Evolutionary conservation across 208 protist genomes (phyloP).

Genomic region (Vickermania spadyakhi): DNA sequence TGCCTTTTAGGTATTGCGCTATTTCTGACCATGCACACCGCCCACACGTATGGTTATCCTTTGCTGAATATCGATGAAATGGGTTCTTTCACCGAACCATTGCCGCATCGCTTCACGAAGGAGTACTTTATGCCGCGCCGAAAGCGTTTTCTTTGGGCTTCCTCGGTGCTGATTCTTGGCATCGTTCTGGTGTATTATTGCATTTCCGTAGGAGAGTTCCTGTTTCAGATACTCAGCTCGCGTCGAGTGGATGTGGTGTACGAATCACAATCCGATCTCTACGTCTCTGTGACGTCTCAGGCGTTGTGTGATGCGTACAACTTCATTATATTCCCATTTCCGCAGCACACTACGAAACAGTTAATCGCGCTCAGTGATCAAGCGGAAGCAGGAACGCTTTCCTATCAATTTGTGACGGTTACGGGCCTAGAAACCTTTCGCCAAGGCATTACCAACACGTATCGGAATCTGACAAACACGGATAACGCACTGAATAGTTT

Average conservation of each 20-base stretch:
- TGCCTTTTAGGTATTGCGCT: not conserved
- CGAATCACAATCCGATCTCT: not conserved
- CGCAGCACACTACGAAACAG: not conserved
- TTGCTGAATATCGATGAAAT: not conserved
- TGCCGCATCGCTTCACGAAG: not conserved
- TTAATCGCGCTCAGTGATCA: not conserved
- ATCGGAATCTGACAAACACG: not conserved
- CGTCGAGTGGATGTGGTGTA: not conserved
- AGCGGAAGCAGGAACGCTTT: not conserved
- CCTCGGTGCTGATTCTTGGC: not conserved
- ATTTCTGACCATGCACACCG: not conserved
- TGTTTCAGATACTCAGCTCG: not conserved
- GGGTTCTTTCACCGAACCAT: not conserved
- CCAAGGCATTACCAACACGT: not conserved
- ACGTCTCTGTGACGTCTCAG: not conserved
- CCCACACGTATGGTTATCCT: not conserved
- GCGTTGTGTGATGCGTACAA: constrained; percentile 3
- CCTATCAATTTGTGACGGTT: not conserved
- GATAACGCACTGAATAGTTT: not conserved
- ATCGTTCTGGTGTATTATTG: not conserved
- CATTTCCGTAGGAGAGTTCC: not conserved
- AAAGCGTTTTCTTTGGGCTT: not conserved
- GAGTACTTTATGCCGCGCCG: not conserved
- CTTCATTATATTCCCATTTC: not conserved
- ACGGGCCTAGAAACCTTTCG: not conserved